phyloP scores from a whole-genome alignment of 2,329 filamentous ascomycete genomes.

The Pseudogymnoascus sp. region DNA sequence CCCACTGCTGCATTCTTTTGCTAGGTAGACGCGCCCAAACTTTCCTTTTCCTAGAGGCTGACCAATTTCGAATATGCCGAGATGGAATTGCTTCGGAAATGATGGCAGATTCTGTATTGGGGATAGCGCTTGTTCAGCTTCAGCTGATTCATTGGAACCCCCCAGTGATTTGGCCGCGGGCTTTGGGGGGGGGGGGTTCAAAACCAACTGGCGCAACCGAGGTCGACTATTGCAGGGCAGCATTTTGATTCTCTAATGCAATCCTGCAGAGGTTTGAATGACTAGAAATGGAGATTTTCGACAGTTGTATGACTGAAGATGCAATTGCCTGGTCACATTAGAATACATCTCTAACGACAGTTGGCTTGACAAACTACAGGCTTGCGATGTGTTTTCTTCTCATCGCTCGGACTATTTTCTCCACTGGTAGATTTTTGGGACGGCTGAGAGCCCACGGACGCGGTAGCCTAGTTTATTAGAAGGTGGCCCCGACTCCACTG shows the following conservation, averaged over 20 bases:
- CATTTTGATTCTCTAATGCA: neutral
- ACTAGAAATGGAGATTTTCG: neutral
- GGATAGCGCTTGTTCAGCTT: conserved; percentile 44
- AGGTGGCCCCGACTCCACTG: neutral
- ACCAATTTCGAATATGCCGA: conserved; percentile 72
- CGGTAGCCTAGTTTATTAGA: neutral
- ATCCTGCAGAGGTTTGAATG: neutral
- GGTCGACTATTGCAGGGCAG: conserved; percentile 36
- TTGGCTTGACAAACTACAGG: neutral
- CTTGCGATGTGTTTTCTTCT: neutral
- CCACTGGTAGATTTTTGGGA: neutral
- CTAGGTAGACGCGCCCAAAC: conserved; percentile 67
- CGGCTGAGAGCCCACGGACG: neutral
- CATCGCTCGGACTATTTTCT: neutral
- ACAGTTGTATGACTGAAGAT: neutral
- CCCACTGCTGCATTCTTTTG: conserved; percentile 29
- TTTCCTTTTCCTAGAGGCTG: conserved; percentile 68
- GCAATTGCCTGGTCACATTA: neutral
- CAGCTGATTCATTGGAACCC: conserved; percentile 43
- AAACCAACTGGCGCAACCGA: conserved; percentile 38
- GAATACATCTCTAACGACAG: neutral
- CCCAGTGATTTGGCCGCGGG: conserved; percentile 36
- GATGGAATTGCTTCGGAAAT: conserved; percentile 58
- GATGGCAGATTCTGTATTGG: conserved; percentile 51
- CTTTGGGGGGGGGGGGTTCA: conserved; percentile 47